Evolutionary conservation across 2,329 filamentous ascomycete genomes (phyloP), one percentile per base, ranked within the genome.

Genomic region (Ophiosphaerella narmari): DNA sequence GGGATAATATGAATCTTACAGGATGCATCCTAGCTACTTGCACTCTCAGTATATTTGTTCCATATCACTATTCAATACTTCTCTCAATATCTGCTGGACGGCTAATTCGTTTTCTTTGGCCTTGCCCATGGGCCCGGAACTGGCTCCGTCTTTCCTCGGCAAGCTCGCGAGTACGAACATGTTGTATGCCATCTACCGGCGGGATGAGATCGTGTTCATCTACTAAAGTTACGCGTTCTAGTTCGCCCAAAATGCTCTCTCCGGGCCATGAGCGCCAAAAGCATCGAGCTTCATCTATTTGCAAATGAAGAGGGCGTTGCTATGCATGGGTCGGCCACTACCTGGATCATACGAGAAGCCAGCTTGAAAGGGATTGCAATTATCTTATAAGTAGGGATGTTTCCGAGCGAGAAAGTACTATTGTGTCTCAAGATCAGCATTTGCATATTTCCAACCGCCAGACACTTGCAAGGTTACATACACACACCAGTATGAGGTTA

Each of bases 291-390:
- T 68, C 60, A 68, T 70, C 50, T 68, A 68, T 59, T 57, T 51
- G 5, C 52, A 68, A 67, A 68, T 70, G 63, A 68, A 66, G 54
- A 48, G 49, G 55, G 53, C 50, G 54, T 55, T 52, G 54, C 54
- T 53, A 52, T 49, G 52, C 57, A 49, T 24, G 24, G 40, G 50
- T 44, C 41, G 54, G 40, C 52, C 46, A 48, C 39, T 39, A 55
- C 16, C 38, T 43, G 32, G 33, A 32, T 46, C 43, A 48, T 29
- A 43, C 33, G 12, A 38, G 12, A 46, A 31, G 41, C 39, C 38
- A 38, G 31, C 34, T 21, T n/a, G 31, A 46, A 42, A 49, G 31
- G 38, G 34, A 35, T 44, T 43, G 26, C 14, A 38, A 42, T 35
- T 39, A 13, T 53, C 36, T 44, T 66, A 68, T 68, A 66, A 66